A percentile compares a stretch with the other conserved stretches of the same genome.
phyloP scores from a whole-genome alignment of 73 alveolate species.

The Paramecium biaurelia region DNA sequence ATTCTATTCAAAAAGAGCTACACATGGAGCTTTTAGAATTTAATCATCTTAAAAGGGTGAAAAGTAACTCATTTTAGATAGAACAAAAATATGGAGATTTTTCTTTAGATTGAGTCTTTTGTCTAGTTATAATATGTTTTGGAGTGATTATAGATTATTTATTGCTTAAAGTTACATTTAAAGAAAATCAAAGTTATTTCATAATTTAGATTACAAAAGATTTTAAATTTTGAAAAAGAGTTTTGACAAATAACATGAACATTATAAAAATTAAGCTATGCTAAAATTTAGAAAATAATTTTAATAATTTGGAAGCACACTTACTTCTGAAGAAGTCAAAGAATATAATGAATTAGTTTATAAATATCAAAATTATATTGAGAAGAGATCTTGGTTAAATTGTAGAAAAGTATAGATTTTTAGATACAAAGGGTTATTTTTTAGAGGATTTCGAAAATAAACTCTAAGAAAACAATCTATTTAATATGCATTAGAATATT shows the following conservation, averaged over 20 bases:
- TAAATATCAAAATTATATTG: conserved; percentile 10
- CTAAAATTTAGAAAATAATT: neutral
- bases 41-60: neutral
- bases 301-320: neutral
- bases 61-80: neutral
- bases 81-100: neutral
- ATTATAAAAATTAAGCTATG: neutral
- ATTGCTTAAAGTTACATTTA: neutral
- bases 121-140: neutral
- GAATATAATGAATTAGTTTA: neutral
- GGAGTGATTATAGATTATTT: neutral
- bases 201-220: neutral
- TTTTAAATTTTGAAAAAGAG: neutral
- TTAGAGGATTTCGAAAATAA: conserved; percentile 42
- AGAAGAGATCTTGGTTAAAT: conserved; percentile 14
- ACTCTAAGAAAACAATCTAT: neutral
- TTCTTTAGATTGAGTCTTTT: neutral
- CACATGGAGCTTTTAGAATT: neutral
- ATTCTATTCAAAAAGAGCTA: neutral
- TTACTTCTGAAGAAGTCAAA: neutral
- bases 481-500: neutral
- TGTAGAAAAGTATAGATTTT: neutral
- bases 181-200: neutral
- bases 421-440: neutral
- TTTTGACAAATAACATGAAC: neutral